Evolutionary conservation across 148 eudicot genomes (phyloP).

Genomic region (Rhododendron vialii): DNA sequence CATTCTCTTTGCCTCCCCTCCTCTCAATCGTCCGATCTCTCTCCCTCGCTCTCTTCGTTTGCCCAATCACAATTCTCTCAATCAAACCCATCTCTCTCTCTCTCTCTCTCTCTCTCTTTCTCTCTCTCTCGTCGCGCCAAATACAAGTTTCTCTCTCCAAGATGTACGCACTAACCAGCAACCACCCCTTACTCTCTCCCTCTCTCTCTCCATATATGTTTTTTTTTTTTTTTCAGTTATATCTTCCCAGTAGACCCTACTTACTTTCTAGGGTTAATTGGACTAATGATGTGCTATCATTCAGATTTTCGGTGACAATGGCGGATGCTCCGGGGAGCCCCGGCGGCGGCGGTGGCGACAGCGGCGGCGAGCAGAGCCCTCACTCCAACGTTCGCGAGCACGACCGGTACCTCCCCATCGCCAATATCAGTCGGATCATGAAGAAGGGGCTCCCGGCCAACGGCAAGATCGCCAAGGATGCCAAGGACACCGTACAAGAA

Average conservation of each 20-base stretch:
- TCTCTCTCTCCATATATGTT: not conserved
- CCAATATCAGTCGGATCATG: conserved; percentile 52
- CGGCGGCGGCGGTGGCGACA: conserved; percentile 23
- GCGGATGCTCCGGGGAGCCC: conserved; percentile 27
- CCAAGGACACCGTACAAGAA: conserved; percentile 55
- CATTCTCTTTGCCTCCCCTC: not conserved
- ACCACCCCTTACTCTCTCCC: not conserved
- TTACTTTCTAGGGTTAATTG: not conserved
- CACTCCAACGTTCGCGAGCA: conserved; percentile 25
- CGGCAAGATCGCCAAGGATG: conserved; percentile 50
- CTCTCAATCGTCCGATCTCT: not conserved
- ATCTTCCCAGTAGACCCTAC: no score
- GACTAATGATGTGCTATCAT: not conserved
- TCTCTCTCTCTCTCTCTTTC: not conserved
- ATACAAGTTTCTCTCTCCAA: not conserved
- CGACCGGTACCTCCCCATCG: conserved; percentile 35
- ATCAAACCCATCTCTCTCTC: not conserved
- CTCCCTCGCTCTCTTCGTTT: not conserved
- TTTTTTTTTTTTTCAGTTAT: no score
- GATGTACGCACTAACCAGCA: not conserved
- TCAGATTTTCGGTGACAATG: conserved; percentile 14
- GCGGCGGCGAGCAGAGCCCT: conserved; percentile 32
- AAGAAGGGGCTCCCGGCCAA: conserved; percentile 44
- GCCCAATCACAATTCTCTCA: not conserved
- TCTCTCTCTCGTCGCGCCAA: not conserved